Evolutionary conservation across 2,329 filamentous ascomycete genomes (phyloP).

Genomic region (Bisporella sp.): DNA sequence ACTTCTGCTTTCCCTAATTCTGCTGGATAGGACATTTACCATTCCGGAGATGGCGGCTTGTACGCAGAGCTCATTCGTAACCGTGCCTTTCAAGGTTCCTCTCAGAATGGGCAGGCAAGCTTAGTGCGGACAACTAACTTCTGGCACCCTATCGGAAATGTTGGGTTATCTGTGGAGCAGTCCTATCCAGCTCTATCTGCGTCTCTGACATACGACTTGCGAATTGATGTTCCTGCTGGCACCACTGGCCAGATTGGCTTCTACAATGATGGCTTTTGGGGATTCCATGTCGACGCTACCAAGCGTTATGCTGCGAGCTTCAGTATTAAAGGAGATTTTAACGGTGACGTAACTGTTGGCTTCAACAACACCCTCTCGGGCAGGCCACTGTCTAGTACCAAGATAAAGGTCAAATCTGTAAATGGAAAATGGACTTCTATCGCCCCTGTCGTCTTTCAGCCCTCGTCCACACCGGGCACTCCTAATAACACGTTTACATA

Average conservation of each 20-base stretch:
- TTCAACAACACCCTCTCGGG: constrained; percentile 6
- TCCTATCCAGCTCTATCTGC: constrained; percentile 4
- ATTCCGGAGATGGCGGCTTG: constrained; percentile 17
- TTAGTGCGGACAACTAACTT: constrained; percentile 25
- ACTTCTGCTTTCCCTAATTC: neutral
- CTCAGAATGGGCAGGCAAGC: constrained; percentile 7
- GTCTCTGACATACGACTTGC: constrained; percentile 5
- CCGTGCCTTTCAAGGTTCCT: constrained; percentile 52
- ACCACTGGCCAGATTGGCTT: constrained; percentile 36
- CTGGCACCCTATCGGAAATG: constrained; percentile 12
- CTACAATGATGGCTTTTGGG: constrained; percentile 48
- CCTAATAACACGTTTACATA: constrained; percentile 49
- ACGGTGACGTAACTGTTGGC: constrained; percentile 11
- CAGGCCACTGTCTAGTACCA: neutral
- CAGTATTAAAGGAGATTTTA: constrained; percentile 14
- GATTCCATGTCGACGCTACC: constrained; percentile 32
- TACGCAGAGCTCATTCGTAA: constrained; percentile 65
- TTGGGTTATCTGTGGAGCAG: constrained; percentile 23
- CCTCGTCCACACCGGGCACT: constrained; percentile 7
- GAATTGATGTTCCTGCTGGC: neutral
- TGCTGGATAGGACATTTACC: constrained; percentile 13
- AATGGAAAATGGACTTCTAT: constrained; percentile 9
- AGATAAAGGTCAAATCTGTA: constrained; percentile 2
- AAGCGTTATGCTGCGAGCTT: constrained; percentile 18
- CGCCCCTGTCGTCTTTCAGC: neutral